Percentiles rank a stretch among this genome's conserved stretches.
phyloP scores from a whole-genome alignment of 495 filamentous ascomycete species.

The Parmelia sp. region DNA sequence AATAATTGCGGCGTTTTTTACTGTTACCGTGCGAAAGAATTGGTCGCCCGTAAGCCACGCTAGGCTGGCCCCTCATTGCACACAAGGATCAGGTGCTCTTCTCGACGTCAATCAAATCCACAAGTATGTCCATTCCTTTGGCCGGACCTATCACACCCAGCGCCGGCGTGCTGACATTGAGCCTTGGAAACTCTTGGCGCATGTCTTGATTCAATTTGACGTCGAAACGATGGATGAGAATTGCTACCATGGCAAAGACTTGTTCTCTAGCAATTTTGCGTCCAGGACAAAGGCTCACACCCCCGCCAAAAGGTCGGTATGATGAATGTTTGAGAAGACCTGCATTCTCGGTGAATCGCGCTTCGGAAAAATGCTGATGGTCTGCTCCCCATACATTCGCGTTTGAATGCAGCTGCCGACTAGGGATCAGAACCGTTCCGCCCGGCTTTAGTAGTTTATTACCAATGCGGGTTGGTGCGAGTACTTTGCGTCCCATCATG shows the following conservation, averaged over 20 bases:
- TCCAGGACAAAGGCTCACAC: constrained; percentile 36
- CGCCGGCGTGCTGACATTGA: constrained; percentile 19
- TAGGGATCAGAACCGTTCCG: constrained; percentile 21
- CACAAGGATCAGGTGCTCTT: too few species aligned
- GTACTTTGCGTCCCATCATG: constrained; percentile 21
- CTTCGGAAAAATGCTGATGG: constrained; percentile 21
- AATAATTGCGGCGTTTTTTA: too few species aligned
- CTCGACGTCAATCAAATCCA: too few species aligned
- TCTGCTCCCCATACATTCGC: constrained; percentile 19
- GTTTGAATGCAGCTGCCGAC: constrained; percentile 26
- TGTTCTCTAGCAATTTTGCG: constrained; percentile 38
- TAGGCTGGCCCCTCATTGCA: too few species aligned
- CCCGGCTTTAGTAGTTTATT: constrained; percentile 24
- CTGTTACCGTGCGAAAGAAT: too few species aligned
- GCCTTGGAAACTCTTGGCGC: constrained; percentile 16
- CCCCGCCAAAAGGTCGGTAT: constrained; percentile 38
- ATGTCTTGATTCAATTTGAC: constrained; percentile 9
- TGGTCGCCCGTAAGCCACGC: too few species aligned
- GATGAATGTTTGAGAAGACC: constrained; percentile 17
- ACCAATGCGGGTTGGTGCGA: constrained; percentile 21
- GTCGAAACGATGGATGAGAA: constrained; percentile 26
- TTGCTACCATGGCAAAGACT: constrained; percentile 34
- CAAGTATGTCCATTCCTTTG: constrained; percentile 13
- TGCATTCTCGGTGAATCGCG: constrained; percentile 23
- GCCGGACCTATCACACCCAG: constrained; percentile 18